These are phyloP conservation scores for Huntiella abstrusa DNA, from an alignment of 2,329 filamentous ascomycete species.

Conservation along the genomic window DNA sequence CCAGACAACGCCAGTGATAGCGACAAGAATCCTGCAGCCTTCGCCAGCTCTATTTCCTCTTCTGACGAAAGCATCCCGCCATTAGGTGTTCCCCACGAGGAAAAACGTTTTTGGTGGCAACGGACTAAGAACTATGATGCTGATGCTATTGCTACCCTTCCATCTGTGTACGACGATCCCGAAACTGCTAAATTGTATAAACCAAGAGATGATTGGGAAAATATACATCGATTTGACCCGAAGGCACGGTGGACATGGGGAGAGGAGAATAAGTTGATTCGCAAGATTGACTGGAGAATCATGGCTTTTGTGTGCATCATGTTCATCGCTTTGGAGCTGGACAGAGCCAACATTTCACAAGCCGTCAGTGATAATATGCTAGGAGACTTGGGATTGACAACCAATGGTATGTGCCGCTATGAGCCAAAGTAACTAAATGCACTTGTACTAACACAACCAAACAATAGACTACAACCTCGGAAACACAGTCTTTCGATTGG, in stretches of 20 bases:
- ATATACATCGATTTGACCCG: constrained; percentile 29
- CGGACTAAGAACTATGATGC: constrained; percentile 11
- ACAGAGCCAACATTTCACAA: constrained; percentile 27
- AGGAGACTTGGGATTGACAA: constrained; percentile 23
- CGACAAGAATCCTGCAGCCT: not conserved
- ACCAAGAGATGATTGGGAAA: constrained; percentile 19
- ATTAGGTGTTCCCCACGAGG: constrained; percentile 16
- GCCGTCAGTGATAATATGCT: constrained; percentile 31
- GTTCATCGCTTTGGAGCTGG: constrained; percentile 26
- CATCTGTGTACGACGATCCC: constrained; percentile 21
- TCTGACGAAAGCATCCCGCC: constrained; percentile 12
- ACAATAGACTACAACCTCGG: constrained; percentile 19
- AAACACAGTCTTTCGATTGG: constrained; percentile 18
- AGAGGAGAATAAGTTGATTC: constrained; percentile 21
- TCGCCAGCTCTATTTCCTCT: constrained; percentile 1
- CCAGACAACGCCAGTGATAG: not conserved
- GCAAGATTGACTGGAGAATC: constrained; percentile 24
- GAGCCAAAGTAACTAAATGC: not conserved
- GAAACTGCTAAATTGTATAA: constrained; percentile 20
- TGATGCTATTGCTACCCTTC: constrained; percentile 21
- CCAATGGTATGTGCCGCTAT: constrained; percentile 18
- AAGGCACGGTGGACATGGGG: constrained; percentile 24
- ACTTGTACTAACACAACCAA: not conserved
- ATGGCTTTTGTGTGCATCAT: constrained; percentile 28
- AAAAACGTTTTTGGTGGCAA: constrained; percentile 20